Conservation (phyloP, 805 yeast genomes). For the Myxozyma lipomycoides region DNA sequence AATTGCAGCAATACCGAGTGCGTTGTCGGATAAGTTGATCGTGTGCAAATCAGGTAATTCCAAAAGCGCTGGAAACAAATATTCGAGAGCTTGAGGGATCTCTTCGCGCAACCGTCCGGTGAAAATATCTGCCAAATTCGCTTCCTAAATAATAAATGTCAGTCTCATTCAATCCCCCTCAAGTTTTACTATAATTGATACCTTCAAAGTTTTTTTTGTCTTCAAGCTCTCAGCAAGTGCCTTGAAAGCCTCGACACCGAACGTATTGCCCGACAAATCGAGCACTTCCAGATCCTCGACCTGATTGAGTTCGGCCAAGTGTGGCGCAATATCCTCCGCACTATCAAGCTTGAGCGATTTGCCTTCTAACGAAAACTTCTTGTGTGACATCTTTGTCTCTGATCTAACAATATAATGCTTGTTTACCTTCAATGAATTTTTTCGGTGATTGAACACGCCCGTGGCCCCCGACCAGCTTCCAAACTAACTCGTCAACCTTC, state of each 20-base stretch:
- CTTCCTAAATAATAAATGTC: too few species aligned
- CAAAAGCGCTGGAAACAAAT: constrained; percentile 68
- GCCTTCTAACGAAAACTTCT: constrained; percentile 15
- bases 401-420: too few species aligned
- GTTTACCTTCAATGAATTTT: too few species aligned
- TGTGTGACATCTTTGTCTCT: too few species aligned
- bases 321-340: constrained; percentile 67
- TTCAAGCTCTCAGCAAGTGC: constrained; percentile 57
- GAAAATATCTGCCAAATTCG: constrained; percentile 83
- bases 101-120: constrained; percentile 94
- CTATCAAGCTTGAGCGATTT: constrained; percentile 56
- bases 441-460: not conserved
- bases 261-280: constrained; percentile 89
- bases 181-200: too few species aligned
- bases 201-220: constrained; percentile 44
- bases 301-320: constrained; percentile 51
- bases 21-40: constrained; percentile 87
- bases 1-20: constrained; percentile 92
- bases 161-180: too few species aligned
- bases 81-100: constrained; percentile 77
- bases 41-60: constrained; percentile 64
- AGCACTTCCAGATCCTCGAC: constrained; percentile 42
- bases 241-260: constrained; percentile 84
- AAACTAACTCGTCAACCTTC: too few species aligned
- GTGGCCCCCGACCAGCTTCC: too few species aligned